Conservation (phyloP, 371 early-diverging fungal species). For the Syncephalis fuscata region DNA sequence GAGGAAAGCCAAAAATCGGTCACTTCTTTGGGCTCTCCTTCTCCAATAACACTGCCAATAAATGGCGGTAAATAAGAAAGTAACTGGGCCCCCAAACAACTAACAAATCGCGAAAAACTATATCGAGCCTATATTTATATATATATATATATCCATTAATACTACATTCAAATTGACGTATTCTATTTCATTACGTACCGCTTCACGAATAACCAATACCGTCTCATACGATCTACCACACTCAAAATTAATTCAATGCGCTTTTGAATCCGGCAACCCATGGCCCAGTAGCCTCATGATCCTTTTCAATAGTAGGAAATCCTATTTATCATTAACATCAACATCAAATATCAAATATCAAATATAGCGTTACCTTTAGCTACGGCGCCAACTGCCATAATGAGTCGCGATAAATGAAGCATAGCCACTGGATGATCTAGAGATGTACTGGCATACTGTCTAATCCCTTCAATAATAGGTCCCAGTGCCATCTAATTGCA, state of each 20-base stretch:
- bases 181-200: slow-evolving; percentile 22
- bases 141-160: not conserved
- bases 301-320: slow-evolving; percentile 9
- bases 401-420: slow-evolving; percentile 62
- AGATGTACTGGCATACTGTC: slow-evolving; percentile 20
- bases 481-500: slow-evolving; percentile 34
- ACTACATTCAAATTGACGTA: not conserved
- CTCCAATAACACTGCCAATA: slow-evolving; percentile 58
- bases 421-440: slow-evolving; percentile 48
- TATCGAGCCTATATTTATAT: slow-evolving; percentile 54
- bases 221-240: slow-evolving; percentile 47
- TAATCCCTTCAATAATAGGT: slow-evolving; percentile 63
- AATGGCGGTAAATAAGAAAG: slow-evolving; percentile 66
- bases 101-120: slow-evolving; percentile 74
- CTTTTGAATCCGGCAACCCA: slow-evolving; percentile 61
- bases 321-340: too few relatives aligned
- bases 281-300: slow-evolving; percentile 18
- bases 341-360: too few relatives aligned
- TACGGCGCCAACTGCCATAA: slow-evolving; percentile 77
- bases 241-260: slow-evolving; percentile 60
- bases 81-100: slow-evolving; percentile 66
- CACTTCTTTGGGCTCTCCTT: slow-evolving; percentile 61
- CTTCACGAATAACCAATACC: slow-evolving; percentile 61
- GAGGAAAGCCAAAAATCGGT: slow-evolving; percentile 76
- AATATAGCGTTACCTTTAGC: slow-evolving; percentile 65